Conservation (phyloP, 495 filamentous ascomycete species). For the Xylaria bambusicola region DNA sequence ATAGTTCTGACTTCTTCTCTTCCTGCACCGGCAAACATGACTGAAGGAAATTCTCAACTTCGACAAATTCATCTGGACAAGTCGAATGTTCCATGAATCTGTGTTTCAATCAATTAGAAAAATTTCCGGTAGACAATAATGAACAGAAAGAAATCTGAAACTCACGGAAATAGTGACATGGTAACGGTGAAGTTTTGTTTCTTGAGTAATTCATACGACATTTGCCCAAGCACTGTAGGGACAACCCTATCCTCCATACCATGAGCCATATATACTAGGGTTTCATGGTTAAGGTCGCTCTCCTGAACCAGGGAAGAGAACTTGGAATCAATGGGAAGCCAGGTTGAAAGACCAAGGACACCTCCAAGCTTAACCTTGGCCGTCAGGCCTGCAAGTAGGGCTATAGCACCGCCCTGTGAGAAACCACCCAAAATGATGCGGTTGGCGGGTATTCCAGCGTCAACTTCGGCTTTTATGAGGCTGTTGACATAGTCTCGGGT, state of each 20-base stretch:
- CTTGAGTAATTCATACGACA: conserved; percentile 63
- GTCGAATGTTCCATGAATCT: conserved; percentile 77
- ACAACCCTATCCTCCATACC: conserved; percentile 75
- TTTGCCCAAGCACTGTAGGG: conserved; percentile 63
- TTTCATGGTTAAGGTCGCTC: conserved; percentile 71
- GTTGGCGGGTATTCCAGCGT: conserved; percentile 76
- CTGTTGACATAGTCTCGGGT: conserved; percentile 74
- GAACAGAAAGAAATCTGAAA: conserved; percentile 20
- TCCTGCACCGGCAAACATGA: conserved; percentile 58
- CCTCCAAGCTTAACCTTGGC: conserved; percentile 75
- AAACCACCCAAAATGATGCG: conserved; percentile 80
- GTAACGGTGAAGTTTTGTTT: conserved; percentile 68
- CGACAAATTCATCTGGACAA: conserved; percentile 74
- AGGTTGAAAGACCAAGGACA: conserved; percentile 83
- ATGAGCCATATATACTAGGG: conserved; percentile 86
- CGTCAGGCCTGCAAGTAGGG: conserved; percentile 68
- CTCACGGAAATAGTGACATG: conserved; percentile 75
- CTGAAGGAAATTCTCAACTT: conserved; percentile 76
- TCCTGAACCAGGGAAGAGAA: conserved; percentile 65
- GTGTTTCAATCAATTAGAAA: conserved; percentile 18
- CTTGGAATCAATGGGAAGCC: conserved; percentile 74
- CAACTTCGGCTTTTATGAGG: conserved; percentile 80
- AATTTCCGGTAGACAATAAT: background rate
- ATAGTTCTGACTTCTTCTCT: conserved; percentile 47
- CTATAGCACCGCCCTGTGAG: conserved; percentile 58